A percentile compares a stretch with the other conserved stretches of the same genome.
phyloP scores from a whole-genome alignment of 1,284 basidiomycete genomes.

The Ustilago curta region DNA sequence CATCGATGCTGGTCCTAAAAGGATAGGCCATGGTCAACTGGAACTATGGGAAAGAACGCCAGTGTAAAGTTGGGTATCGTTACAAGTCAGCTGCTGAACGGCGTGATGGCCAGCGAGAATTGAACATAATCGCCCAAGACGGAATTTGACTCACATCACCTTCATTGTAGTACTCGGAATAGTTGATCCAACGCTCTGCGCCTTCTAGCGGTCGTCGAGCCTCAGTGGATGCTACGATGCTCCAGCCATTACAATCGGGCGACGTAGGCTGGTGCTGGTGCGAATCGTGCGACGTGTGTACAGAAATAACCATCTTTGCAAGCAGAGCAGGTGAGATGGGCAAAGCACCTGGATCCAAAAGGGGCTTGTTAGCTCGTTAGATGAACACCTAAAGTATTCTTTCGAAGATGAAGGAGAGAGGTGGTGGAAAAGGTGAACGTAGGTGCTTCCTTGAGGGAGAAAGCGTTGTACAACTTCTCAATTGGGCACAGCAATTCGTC shows the following conservation, averaged over 20 bases:
- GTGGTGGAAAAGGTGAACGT: no score
- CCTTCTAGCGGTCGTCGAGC: background rate
- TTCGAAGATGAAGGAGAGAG: no score
- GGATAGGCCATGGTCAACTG: background rate
- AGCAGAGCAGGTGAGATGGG: no score
- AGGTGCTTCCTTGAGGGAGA: no score
- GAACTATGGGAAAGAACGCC: background rate
- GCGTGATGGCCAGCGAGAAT: background rate
- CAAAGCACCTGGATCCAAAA: no score
- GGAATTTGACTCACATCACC: background rate
- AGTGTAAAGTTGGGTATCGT: background rate
- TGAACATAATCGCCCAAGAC: background rate
- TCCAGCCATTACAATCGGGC: background rate
- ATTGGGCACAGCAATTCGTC: no score
- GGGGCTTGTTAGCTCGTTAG: no score
- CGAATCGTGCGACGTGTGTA: background rate
- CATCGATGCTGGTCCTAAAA: background rate
- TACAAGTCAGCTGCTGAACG: background rate
- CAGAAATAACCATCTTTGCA: background rate
- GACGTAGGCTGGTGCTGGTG: background rate
- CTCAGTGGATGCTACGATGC: background rate
- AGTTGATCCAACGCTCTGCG: background rate
- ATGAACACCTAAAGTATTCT: no score
- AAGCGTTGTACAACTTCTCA: no score
- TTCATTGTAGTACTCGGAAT: background rate